phyloP scores from a whole-genome alignment of 352 stramenopile species.

The Phytopythium aichiense region DNA sequence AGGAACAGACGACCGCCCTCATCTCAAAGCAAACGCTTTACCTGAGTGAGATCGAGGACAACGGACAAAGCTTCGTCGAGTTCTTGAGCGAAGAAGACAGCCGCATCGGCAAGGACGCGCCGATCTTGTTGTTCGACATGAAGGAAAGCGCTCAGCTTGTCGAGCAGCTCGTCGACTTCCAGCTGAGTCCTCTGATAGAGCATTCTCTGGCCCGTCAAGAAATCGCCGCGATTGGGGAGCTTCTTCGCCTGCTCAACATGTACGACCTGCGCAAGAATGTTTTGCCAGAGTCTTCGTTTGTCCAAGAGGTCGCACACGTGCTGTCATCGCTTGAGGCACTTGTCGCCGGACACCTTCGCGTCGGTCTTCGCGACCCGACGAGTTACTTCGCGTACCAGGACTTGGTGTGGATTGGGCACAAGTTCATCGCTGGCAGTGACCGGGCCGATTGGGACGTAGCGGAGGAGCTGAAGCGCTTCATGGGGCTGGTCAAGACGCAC shows the following conservation, averaged over 20 bases:
- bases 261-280: constrained; percentile 18
- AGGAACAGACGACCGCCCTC: constrained; percentile 40
- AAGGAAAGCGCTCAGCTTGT: constrained; percentile 63
- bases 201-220: constrained; percentile 64
- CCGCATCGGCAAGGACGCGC: constrained; percentile 66
- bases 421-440: constrained; percentile 24
- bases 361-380: constrained; percentile 55
- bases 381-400: constrained; percentile 81
- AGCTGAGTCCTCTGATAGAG: constrained; percentile 74
- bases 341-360: constrained; percentile 42
- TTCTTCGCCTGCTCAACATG: constrained; percentile 60
- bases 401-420: constrained; percentile 82
- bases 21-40: constrained; percentile 76
- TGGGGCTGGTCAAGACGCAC: constrained; percentile 52
- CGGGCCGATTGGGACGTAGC: constrained; percentile 8
- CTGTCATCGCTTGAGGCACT: constrained; percentile 47
- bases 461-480: constrained; percentile 44
- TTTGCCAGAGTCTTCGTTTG: constrained; percentile 1
- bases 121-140: constrained; percentile 81
- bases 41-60: constrained; percentile 61
- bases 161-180: constrained; percentile 68
- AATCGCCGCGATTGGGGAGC: constrained; percentile 45
- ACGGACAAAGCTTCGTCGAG: constrained; percentile 42
- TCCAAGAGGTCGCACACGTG: constrained; percentile 23
- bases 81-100: constrained; percentile 53